Evolutionary conservation across 2,329 filamentous ascomycete genomes (phyloP), one percentile per base, ranked within the genome.

Genomic region (Fusarium austroafricanum): DNA sequence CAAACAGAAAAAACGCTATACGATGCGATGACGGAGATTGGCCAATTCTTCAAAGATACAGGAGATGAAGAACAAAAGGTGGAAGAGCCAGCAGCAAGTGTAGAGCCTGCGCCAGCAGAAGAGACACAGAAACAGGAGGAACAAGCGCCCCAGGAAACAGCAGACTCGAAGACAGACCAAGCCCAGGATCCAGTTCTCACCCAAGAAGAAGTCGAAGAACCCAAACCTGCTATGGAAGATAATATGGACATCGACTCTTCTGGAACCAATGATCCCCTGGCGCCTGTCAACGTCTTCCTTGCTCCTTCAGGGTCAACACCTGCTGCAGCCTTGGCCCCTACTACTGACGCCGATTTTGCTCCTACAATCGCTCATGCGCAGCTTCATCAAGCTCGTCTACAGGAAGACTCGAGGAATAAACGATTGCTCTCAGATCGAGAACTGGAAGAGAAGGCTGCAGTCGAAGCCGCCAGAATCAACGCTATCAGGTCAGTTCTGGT

Each of bases 371-470:
- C 88, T 57, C 93, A 92, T 79, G 93, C 88, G 65, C 91, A 90
- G 77, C 85, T 88, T 37, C 92, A 90, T 78, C 94, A 96, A 79
- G 85, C 87, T 14, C 84, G 88, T 4, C 84, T 96, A 2, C 83
- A 85, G 54, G 81, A 84, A 33, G 83, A 82, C 44, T 83, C 87
- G 4, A 88, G 89, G 62, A 97, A 97, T 78, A 90, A 86, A 65
- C 90, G 93, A 20, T 87, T 98, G 2, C 87, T 88, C 8, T 96
- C 93, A 1, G 94, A 98, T 78, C 88, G 87, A 33, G 95, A 98
- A 76, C 83, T 96, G 12, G 90, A 89, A 35, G 89, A 90, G 23
- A 88, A 89, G 68, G 89, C 89, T 33, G 83, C 87, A 7, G 89
- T 87, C 21, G 88, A 90, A 52, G 86, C 87, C 45, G 88, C 89